These are phyloP conservation scores for Coprinellus aureogranulatus DNA, from an alignment of 768 basidiomycete genomes.

Conservation along the genomic window DNA sequence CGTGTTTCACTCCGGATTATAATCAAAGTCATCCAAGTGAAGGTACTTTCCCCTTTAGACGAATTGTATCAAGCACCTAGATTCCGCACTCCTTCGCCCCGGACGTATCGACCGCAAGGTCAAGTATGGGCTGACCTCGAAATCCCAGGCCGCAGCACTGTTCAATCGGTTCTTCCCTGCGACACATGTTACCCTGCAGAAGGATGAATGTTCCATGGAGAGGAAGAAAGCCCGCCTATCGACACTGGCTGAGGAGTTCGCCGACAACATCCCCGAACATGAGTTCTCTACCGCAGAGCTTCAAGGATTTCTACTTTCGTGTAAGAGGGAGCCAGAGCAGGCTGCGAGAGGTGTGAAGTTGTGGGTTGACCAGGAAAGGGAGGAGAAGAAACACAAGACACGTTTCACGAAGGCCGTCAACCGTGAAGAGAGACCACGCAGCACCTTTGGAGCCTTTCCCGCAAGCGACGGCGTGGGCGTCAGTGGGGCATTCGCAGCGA, in stretches of 20 bases:
- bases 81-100: conserved; percentile 54
- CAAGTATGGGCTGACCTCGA: conserved; percentile 48
- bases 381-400: conserved; percentile 31
- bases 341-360: conserved; percentile 30
- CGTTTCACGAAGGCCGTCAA: not conserved
- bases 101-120: conserved; percentile 57
- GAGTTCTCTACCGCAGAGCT: conserved; percentile 60
- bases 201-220: conserved; percentile 2
- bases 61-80: conserved; percentile 54
- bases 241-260: conserved; percentile 41
- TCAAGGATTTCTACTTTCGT: conserved; percentile 54
- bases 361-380: conserved; percentile 44
- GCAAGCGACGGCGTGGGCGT: not conserved
- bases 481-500: not conserved
- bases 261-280: conserved; percentile 39
- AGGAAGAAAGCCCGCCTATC: conserved; percentile 13
- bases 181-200: conserved; percentile 19
- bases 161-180: conserved; percentile 52
- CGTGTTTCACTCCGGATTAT: conserved; percentile 12
- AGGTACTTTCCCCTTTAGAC: too few species aligned
- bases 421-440: not conserved
- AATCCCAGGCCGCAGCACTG: conserved; percentile 43
- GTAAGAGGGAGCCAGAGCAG: conserved; percentile 37
- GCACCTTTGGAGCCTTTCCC: not conserved
- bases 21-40: too few species aligned